These are phyloP conservation scores for Hypoxylon sp. DNA, from an alignment of 2,329 filamentous ascomycete species.

Conservation along the genomic window DNA sequence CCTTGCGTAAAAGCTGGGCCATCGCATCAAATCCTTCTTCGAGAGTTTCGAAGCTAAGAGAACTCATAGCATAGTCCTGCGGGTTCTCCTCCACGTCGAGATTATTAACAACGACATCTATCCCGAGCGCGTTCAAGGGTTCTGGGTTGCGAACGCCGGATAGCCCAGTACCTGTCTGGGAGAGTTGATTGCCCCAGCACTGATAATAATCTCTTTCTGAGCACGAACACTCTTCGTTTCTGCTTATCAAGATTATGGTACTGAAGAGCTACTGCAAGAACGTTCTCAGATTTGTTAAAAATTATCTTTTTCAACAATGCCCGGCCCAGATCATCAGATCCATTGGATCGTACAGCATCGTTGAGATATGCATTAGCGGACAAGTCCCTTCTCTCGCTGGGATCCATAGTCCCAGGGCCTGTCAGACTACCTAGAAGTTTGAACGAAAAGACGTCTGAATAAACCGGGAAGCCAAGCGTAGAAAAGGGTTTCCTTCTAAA, in stretches of 20 bases:
- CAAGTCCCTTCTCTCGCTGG: conserved; percentile 48
- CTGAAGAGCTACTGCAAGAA: conserved; percentile 47
- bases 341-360: conserved; percentile 36
- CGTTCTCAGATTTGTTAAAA: conserved; percentile 38
- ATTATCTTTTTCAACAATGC: conserved; percentile 47
- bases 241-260: background rate
- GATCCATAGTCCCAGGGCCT: conserved; percentile 47
- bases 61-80: conserved; percentile 12
- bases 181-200: conserved; percentile 15
- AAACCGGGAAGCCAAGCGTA: conserved; percentile 38
- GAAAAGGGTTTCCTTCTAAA: conserved; percentile 47
- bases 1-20: conserved; percentile 4
- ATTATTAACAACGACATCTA: conserved; percentile 24
- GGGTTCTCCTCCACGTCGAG: conserved; percentile 28
- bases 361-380: conserved; percentile 48
- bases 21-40: conserved; percentile 13
- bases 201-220: conserved; percentile 26
- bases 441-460: conserved; percentile 47
- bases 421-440: conserved; percentile 31
- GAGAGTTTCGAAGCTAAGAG: background rate
- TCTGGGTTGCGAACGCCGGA: conserved; percentile 26
- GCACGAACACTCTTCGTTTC: conserved; percentile 1
- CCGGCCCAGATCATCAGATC: conserved; percentile 51
- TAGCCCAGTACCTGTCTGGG: conserved; percentile 18
- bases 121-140: conserved; percentile 4